These are phyloP conservation scores for Quercus engelmannii DNA, from an alignment of 306 rosid genomes.

Conservation along the genomic window DNA sequence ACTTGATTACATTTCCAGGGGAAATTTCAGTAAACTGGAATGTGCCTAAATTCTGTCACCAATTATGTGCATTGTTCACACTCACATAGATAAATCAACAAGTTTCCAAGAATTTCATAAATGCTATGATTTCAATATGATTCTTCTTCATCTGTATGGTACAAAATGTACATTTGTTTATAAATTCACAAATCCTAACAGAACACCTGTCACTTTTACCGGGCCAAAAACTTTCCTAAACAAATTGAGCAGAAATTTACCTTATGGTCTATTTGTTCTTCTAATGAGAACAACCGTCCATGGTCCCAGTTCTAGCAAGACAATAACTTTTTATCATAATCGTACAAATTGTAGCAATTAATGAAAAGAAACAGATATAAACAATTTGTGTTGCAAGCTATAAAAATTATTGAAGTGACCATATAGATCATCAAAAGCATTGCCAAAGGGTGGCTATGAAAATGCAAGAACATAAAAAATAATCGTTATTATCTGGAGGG, in stretches of 20 bases:
- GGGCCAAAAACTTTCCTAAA: constrained; percentile 6
- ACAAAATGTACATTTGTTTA: background rate
- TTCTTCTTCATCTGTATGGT: background rate
- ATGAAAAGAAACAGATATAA: background rate
- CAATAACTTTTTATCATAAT: background rate
- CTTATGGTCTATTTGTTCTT: constrained; percentile 87
- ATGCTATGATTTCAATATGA: background rate
- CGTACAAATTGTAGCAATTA: background rate
- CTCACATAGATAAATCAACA: constrained; percentile 12
- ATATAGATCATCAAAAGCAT: too few relatives aligned
- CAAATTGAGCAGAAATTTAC: constrained; percentile 29
- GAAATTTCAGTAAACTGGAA: constrained; percentile 1
- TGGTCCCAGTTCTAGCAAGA: constrained; percentile 69
- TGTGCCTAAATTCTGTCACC: background rate
- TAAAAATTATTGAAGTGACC: background rate
- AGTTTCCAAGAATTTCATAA: background rate
- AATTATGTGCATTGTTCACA: background rate
- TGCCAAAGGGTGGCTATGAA: background rate
- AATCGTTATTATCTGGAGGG: background rate
- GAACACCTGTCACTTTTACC: background rate
- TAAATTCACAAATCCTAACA: background rate
- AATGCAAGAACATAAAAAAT: too few relatives aligned
- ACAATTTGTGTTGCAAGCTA: background rate
- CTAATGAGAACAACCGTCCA: constrained; percentile 75
- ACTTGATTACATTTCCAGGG: background rate